Base-by-base conservation (phyloP, 352 stramenopile species). In the Pythium vanterpoolii region DNA sequence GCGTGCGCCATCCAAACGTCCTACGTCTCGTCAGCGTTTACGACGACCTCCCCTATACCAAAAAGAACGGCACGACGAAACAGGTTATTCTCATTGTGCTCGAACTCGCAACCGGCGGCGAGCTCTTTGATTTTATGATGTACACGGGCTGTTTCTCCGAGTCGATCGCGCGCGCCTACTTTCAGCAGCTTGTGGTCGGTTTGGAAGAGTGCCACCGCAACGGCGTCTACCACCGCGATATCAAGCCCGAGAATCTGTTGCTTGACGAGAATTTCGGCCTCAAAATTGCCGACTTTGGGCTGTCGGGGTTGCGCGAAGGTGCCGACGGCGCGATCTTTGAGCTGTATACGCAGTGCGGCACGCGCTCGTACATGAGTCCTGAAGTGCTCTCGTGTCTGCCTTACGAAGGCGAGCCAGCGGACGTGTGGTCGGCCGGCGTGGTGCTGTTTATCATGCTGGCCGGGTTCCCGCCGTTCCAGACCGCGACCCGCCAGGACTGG, bases 211-310 rank as follows among this genome's bases (percentile, higher is more conserved):
- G 86, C 66, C 89, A 97, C 66, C 60, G 51, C 18, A 84, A 82
- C 50, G 83, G 85, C 43, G 84, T 97, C n/a, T 93, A 89, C 68
- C 89, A 97, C 48, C 87, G 92, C 49, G 93, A 98, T 62, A 93
- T 98, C 58, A 98, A 98, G 71, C 93, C 92, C 4, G 93, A 98
- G 62, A 98, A 98, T 62, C 61, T 98, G 44, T 69, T 98, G 14
- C 59, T 98, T 30, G 87, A 96, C 67, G 75, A 87, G 18, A 74
- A 81, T 30, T 92, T 90, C 54, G 48, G 68, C 9, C 66, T 98
- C 60, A 98, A 98, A 63, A 87, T 99, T 24, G 95, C 90, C 5
- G 95, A 99, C 56, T 98, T 99, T 76, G 95, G 95, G 2, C 75
- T 98, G n/a, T 97, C 94, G 5, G 96, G 95, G 19, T 85, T 95